A percentile compares a stretch with the other conserved stretches of the same genome.
Conservation (phyloP, 768 basidiomycete genomes). For the Tylopilus felleus region DNA sequence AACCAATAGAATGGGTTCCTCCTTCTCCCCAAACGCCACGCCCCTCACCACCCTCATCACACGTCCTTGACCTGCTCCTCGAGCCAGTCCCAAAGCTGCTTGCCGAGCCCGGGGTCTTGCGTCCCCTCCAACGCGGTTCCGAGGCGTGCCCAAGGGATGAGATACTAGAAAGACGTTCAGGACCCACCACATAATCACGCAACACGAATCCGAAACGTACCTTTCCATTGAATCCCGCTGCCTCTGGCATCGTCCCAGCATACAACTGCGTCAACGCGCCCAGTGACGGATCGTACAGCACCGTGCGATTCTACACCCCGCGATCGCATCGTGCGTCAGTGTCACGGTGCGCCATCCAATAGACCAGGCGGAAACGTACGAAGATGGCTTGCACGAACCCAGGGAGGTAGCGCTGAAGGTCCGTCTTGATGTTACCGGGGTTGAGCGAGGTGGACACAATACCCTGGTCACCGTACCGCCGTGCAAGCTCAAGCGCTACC, state of each 20-base stretch:
- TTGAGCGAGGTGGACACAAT: conserved; percentile 46
- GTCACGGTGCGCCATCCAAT: not conserved
- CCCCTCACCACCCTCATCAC: not conserved
- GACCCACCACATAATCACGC: too few relatives aligned
- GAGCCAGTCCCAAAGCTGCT: conserved; percentile 44
- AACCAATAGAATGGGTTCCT: conserved; percentile 4
- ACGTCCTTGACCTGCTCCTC: conserved; percentile 41
- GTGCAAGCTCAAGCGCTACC: conserved; percentile 42
- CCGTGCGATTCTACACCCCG: conserved; percentile 11
- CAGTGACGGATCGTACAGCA: conserved; percentile 29
- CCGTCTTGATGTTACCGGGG: conserved; percentile 40
- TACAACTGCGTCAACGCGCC: conserved; percentile 46
- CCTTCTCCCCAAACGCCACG: too few relatives aligned
- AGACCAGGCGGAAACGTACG: conserved; percentile 11
- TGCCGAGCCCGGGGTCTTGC: conserved; percentile 33
- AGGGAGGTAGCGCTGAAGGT: conserved; percentile 27
- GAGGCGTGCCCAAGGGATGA: conserved; percentile 44
- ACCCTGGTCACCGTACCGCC: conserved; percentile 44
- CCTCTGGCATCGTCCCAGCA: conserved; percentile 41
- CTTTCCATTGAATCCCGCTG: conserved; percentile 38
- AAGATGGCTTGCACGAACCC: conserved; percentile 1
- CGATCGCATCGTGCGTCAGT: not conserved
- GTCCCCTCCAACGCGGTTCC: conserved; percentile 25
- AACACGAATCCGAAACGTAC: conserved; percentile 22
- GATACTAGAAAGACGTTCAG: conserved; percentile 32